Evolutionary conservation across 768 basidiomycete species (phyloP).

Genomic region (Russula sp.): DNA sequence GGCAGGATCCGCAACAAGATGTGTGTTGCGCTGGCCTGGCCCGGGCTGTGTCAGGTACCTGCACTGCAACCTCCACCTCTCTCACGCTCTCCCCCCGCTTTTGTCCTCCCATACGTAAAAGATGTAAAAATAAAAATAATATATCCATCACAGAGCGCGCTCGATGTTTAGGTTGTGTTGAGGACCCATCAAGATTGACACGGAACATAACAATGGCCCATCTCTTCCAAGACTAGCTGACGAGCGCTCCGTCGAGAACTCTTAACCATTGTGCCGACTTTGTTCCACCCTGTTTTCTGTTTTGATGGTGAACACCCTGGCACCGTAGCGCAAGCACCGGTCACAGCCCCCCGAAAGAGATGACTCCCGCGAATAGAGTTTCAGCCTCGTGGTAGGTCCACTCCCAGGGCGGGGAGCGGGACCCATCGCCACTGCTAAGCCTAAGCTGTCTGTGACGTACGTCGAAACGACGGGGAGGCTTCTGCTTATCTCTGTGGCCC

Average conservation of each 20-base stretch:
- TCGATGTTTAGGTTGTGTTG: no score
- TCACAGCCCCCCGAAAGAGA: background rate
- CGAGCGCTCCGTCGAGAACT: background rate
- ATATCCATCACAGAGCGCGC: no score
- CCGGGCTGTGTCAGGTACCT: conserved; percentile 2
- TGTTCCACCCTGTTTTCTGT: background rate
- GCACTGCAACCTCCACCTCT: background rate
- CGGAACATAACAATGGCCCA: background rate
- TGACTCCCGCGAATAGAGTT: background rate
- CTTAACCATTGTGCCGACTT: background rate
- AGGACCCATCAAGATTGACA: no score
- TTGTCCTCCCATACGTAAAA: conserved; percentile 3
- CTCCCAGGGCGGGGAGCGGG: background rate
- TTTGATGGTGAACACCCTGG: background rate
- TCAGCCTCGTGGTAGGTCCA: conserved; percentile 5
- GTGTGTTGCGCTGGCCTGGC: background rate
- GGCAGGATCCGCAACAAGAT: no score
- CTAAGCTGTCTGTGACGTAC: no score
- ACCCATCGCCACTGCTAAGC: background rate
- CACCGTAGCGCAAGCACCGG: background rate
- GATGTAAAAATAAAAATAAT: background rate
- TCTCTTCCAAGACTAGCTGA: background rate
- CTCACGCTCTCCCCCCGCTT: background rate
- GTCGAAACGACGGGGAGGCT: no score
- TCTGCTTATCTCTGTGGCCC: background rate